phyloP scores from a whole-genome alignment of 441 rosid genomes.

The Syzygium syzygioides region DNA sequence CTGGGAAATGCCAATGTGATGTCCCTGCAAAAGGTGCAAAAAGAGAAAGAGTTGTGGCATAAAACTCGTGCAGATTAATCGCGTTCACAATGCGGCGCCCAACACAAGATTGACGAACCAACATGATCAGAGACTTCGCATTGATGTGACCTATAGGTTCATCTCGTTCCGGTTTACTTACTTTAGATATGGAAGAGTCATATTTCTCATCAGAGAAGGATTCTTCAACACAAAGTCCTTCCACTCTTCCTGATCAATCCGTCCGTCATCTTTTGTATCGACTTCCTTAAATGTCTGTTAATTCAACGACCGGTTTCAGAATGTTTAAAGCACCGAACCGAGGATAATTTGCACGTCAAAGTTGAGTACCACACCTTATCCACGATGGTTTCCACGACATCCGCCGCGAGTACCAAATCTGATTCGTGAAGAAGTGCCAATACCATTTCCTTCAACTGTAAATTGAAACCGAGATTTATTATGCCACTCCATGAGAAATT shows the following conservation, averaged over 20 bases:
- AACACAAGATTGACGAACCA: neutral
- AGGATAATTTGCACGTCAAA: neutral
- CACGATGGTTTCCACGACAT: slow-evolving; percentile 59
- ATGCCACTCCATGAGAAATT: neutral
- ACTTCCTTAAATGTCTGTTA: slow-evolving; percentile 54
- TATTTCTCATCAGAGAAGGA: slow-evolving; percentile 73
- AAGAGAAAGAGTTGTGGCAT: neutral
- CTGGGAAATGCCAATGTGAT: slow-evolving; percentile 76
- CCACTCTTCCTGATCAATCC: slow-evolving; percentile 73
- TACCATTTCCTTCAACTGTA: slow-evolving; percentile 86
- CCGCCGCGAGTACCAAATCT: slow-evolving; percentile 53
- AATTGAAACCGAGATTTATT: neutral
- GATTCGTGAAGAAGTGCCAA: slow-evolving; percentile 84
- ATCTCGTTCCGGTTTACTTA: slow-evolving; percentile 16
- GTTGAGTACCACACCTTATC: slow-evolving; percentile 42
- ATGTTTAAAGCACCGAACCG: neutral
- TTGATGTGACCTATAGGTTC: neutral
- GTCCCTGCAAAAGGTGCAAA: slow-evolving; percentile 41
- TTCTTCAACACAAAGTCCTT: slow-evolving; percentile 52
- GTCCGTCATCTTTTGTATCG: slow-evolving; percentile 52
- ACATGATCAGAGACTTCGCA: neutral
- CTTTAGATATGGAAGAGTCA: slow-evolving; percentile 75
- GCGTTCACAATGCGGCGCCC: neutral
- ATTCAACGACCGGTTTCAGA: neutral
- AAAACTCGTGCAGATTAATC: neutral